Percentiles rank a stretch among this genome's conserved stretches.
phyloP scores from a whole-genome alignment of 495 filamentous ascomycete genomes.

The Acidomyces sp. region DNA sequence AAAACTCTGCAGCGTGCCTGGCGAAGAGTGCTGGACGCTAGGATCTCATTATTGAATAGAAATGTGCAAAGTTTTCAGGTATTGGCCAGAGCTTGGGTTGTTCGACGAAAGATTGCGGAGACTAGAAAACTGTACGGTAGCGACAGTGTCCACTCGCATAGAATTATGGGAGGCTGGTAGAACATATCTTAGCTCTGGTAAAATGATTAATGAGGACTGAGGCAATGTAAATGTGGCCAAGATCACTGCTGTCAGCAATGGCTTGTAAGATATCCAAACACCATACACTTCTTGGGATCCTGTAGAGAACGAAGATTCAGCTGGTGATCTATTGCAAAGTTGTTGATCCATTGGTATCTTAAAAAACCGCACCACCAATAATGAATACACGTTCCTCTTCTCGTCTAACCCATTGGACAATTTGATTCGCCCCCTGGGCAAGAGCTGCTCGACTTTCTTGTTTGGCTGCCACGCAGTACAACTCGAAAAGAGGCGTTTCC shows the following conservation, averaged over 20 bases:
- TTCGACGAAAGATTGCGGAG: slow-evolving; percentile 11
- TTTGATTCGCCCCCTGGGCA: slow-evolving; percentile 71
- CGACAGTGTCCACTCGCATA: not conserved
- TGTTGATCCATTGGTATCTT: not conserved
- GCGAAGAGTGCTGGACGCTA: slow-evolving; percentile 24
- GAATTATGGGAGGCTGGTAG: slow-evolving; percentile 1
- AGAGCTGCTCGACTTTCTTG: slow-evolving; percentile 63
- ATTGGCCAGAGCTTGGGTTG: slow-evolving; percentile 28
- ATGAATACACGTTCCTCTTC: slow-evolving; percentile 94
- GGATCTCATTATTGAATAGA: slow-evolving; percentile 18
- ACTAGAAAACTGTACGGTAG: not conserved
- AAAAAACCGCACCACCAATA: slow-evolving; percentile 71
- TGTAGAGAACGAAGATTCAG: slow-evolving; percentile 1
- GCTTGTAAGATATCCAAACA: too few relatives aligned
- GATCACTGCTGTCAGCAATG: too few relatives aligned
- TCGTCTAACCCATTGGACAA: slow-evolving; percentile 75
- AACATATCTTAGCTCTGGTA: too few relatives aligned
- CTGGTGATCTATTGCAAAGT: not conserved
- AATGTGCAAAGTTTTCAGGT: slow-evolving; percentile 29
- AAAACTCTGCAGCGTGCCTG: slow-evolving; percentile 31
- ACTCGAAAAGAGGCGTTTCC: slow-evolving; percentile 79
- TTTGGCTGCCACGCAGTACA: slow-evolving; percentile 84
- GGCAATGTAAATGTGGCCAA: too few relatives aligned
- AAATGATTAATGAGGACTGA: too few relatives aligned
- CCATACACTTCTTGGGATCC: too few relatives aligned